Conservation (phyloP, 2,329 filamentous ascomycete species). For the Elsinoe necatrix region DNA sequence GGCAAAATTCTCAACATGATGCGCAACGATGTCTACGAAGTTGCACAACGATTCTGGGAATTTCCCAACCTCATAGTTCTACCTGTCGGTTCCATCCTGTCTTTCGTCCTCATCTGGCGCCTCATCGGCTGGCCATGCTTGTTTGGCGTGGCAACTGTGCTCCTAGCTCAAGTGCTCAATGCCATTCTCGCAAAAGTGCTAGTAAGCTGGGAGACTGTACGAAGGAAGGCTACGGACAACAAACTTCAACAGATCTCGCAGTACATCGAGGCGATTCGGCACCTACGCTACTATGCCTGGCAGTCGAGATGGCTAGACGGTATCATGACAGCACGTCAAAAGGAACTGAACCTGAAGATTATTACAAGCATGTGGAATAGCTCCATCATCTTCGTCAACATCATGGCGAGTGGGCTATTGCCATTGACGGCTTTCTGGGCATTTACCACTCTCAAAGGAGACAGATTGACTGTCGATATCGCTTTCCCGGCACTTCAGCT, state of each 20-base stretch:
- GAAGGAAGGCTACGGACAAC: slow-evolving; percentile 65
- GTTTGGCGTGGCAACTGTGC: slow-evolving; percentile 60
- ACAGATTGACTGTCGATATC: slow-evolving; percentile 65
- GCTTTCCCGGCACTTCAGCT: slow-evolving; percentile 81
- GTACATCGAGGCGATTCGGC: slow-evolving; percentile 77
- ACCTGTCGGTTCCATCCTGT: slow-evolving; percentile 67
- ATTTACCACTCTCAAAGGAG: slow-evolving; percentile 63
- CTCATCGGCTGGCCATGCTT: slow-evolving; percentile 75
- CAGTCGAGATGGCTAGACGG: slow-evolving; percentile 63
- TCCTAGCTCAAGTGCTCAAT: slow-evolving; percentile 60
- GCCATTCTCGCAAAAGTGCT: slow-evolving; percentile 57
- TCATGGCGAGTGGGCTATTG: slow-evolving; percentile 63
- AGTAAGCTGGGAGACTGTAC: slow-evolving; percentile 59
- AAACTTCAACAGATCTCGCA: slow-evolving; percentile 75
- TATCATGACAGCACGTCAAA: slow-evolving; percentile 59
- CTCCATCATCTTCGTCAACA: slow-evolving; percentile 60
- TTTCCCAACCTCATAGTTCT: slow-evolving; percentile 67
- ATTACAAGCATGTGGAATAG: slow-evolving; percentile 55
- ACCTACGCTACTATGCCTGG: slow-evolving; percentile 76
- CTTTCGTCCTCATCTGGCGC: slow-evolving; percentile 63
- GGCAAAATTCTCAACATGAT: slow-evolving; percentile 87
- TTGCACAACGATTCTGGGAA: slow-evolving; percentile 79
- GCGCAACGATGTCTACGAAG: slow-evolving; percentile 63
- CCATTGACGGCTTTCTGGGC: slow-evolving; percentile 74
- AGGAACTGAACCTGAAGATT: slow-evolving; percentile 58